Percentiles rank a stretch among this genome's conserved stretches.
Evolutionary conservation across 352 stramenopile species (phyloP).

Genomic region (Globisporangium takayamanum): DNA sequence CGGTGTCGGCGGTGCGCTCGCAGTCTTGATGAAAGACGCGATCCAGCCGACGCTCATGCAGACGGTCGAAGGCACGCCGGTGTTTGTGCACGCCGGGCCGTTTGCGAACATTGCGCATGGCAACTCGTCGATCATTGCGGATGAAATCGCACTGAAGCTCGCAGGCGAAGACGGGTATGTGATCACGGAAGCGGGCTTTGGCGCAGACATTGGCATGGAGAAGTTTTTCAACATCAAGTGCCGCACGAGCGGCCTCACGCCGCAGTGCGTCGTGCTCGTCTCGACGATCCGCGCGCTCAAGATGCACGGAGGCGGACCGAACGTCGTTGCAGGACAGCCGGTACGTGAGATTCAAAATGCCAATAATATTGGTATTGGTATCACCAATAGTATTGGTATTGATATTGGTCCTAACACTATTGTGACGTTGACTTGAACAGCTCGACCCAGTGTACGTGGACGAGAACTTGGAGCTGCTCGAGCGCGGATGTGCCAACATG

Average conservation of each 20-base stretch:
- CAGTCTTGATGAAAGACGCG: slow-evolving; percentile 98
- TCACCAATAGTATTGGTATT: neutral
- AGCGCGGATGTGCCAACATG: slow-evolving; percentile 91
- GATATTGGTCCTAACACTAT: neutral
- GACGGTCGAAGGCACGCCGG: slow-evolving; percentile 93
- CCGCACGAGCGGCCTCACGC: slow-evolving; percentile 90
- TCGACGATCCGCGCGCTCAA: slow-evolving; percentile 98
- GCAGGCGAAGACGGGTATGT: slow-evolving; percentile 95
- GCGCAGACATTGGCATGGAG: slow-evolving; percentile 95
- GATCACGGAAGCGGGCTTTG: slow-evolving; percentile 98
- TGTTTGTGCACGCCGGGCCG: slow-evolving; percentile 97
- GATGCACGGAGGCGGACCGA: slow-evolving; percentile 97
- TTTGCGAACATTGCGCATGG: slow-evolving; percentile 98
- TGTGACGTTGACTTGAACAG: slow-evolving; percentile 14
- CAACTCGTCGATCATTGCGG: slow-evolving; percentile 96
- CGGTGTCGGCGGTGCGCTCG: slow-evolving; percentile 92
- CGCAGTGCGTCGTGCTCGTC: slow-evolving; percentile 96
- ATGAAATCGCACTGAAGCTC: slow-evolving; percentile 92
- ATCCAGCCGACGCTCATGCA: slow-evolving; percentile 98
- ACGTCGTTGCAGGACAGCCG: slow-evolving; percentile 91
- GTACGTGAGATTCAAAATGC: slow-evolving; percentile 28
- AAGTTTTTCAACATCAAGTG: slow-evolving; percentile 99
- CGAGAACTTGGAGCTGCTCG: slow-evolving; percentile 94
- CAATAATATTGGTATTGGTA: neutral
- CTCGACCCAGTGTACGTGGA: slow-evolving; percentile 89